Evolutionary conservation across 192 early-diverging fungal species (phyloP).

Genomic region (Podila epicladia): DNA sequence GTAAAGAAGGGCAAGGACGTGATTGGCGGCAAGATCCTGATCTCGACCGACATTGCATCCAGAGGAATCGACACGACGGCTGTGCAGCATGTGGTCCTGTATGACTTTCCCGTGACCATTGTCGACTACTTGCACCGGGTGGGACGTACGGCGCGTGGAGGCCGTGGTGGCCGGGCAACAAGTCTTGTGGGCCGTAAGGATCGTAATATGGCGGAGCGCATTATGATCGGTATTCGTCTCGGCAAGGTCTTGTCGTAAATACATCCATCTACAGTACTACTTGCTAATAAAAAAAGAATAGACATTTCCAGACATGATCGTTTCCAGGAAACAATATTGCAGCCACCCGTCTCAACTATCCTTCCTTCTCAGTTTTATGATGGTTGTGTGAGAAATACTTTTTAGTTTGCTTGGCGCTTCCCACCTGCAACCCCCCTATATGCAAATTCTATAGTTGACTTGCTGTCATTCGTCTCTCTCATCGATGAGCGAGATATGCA

Average conservation of each 20-base stretch:
- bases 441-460: too few species aligned
- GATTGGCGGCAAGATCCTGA: slow-evolving; percentile 65
- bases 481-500: too few species aligned
- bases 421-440: too few species aligned
- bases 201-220: slow-evolving; percentile 69
- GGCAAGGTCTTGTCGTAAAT: slow-evolving; percentile 61
- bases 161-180: slow-evolving; percentile 81
- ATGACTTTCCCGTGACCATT: slow-evolving; percentile 90
- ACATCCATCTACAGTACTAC: neutral
- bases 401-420: too few species aligned
- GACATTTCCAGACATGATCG: too few species aligned
- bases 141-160: slow-evolving; percentile 90
- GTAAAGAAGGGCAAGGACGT: slow-evolving; percentile 16
- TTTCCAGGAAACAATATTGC: too few species aligned
- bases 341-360: too few species aligned
- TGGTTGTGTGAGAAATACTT: too few species aligned
- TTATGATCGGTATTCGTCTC: slow-evolving; percentile 64
- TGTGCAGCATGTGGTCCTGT: slow-evolving; percentile 89
- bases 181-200: slow-evolving; percentile 83
- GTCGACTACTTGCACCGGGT: slow-evolving; percentile 95
- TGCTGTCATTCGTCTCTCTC: too few species aligned
- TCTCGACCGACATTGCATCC: slow-evolving; percentile 92
- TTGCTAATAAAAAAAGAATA: neutral
- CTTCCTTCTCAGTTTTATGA: too few species aligned
- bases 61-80: slow-evolving; percentile 90